Evolutionary conservation across 495 filamentous ascomycete genomes (phyloP).

Genomic region (Daldinia grandis): DNA sequence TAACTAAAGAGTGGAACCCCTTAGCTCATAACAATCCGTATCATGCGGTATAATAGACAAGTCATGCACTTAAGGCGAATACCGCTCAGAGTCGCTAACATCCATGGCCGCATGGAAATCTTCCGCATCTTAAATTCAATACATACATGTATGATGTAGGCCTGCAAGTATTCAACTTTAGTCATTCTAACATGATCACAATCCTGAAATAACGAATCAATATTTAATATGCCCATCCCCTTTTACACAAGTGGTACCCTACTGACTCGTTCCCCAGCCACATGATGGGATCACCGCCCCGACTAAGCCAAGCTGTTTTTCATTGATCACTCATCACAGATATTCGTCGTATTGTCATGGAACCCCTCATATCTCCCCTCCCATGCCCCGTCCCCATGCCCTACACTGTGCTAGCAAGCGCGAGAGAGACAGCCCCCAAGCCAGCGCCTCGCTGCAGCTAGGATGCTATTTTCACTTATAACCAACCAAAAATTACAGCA

Average conservation of each 20-base stretch:
- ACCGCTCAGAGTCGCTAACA: neutral
- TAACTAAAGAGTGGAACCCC: constrained; percentile 21
- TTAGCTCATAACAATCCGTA: neutral
- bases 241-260: constrained; percentile 10
- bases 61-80: neutral
- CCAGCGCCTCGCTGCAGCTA: constrained; percentile 38
- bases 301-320: constrained; percentile 15
- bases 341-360: neutral
- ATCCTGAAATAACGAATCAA: constrained; percentile 18
- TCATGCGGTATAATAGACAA: neutral
- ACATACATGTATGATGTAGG: neutral
- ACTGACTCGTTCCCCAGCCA: constrained; percentile 31
- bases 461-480: constrained; percentile 28
- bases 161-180: neutral
- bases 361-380: constrained; percentile 7
- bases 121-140: neutral
- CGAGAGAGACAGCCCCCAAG: constrained; percentile 28
- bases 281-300: constrained; percentile 29
- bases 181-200: neutral
- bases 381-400: constrained; percentile 9
- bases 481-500: constrained; percentile 28
- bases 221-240: neutral
- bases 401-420: constrained; percentile 17
- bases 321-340: constrained; percentile 25
- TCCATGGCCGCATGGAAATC: neutral